Evolutionary conservation across 2,329 filamentous ascomycete genomes (phyloP).

Genomic region (Pseudocercospora crystallina): DNA sequence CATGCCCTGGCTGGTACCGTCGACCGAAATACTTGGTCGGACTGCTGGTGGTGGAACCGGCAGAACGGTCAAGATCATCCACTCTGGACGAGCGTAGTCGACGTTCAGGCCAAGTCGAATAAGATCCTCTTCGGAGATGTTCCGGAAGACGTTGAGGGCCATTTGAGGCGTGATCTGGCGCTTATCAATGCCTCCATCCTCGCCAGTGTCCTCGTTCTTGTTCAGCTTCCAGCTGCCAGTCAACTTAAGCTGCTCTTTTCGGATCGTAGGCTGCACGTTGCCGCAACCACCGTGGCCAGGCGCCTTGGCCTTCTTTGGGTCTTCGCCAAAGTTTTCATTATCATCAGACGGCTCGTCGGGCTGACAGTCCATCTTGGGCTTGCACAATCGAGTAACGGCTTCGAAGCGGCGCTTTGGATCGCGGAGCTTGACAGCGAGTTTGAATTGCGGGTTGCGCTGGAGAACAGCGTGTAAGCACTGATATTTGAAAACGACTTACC

Average conservation of each 20-base stretch:
- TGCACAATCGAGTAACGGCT: slow-evolving; percentile 86
- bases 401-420: slow-evolving; percentile 95
- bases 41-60: slow-evolving; percentile 95
- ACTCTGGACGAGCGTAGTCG: slow-evolving; percentile 93
- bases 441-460: slow-evolving; percentile 82
- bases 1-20: slow-evolving; percentile 86
- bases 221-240: slow-evolving; percentile 70
- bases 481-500: slow-evolving; percentile 30
- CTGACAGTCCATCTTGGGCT: slow-evolving; percentile 82
- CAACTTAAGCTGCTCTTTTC: slow-evolving; percentile 81
- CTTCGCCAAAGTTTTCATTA: slow-evolving; percentile 67
- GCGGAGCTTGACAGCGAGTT: slow-evolving; percentile 76
- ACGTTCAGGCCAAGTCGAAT: slow-evolving; percentile 86
- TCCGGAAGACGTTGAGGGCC: slow-evolving; percentile 82
- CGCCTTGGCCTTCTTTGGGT: slow-evolving; percentile 53
- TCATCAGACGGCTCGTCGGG: slow-evolving; percentile 73
- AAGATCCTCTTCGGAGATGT: slow-evolving; percentile 78
- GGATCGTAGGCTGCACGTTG: slow-evolving; percentile 83
- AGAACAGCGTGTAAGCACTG: slow-evolving; percentile 46
- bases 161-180: slow-evolving; percentile 78
- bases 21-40: slow-evolving; percentile 93
- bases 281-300: slow-evolving; percentile 83
- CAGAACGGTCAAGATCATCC: slow-evolving; percentile 95
- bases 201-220: slow-evolving; percentile 70
- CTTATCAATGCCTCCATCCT: slow-evolving; percentile 71